phyloP scores from a whole-genome alignment of 257 asterid species.

The Capsicum rhomboideum region DNA sequence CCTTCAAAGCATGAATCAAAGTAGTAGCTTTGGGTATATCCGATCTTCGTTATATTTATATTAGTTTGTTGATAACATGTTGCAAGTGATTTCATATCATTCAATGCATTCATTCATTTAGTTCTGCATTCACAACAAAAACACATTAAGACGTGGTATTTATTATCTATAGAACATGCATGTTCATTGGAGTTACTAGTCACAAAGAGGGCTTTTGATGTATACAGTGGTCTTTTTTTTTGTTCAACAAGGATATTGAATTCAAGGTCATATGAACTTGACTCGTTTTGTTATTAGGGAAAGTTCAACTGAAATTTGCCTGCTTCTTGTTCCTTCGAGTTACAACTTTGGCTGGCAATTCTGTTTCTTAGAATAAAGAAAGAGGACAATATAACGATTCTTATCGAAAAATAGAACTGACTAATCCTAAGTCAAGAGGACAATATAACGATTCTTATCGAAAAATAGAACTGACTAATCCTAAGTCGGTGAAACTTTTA shows the following conservation, averaged over 20 bases:
- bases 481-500: no score
- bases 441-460: no score
- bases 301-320: not conserved
- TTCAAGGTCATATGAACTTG: not conserved
- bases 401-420: not conserved
- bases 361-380: not conserved
- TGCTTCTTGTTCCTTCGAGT: not conserved
- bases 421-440: not conserved
- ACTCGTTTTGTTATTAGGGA: not conserved
- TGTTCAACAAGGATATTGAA: not conserved
- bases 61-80: not conserved
- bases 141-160: not conserved
- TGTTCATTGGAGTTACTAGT: not conserved
- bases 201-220: not conserved
- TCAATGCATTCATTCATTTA: conserved; percentile 31
- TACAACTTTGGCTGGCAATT: not conserved
- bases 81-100: not conserved
- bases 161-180: not conserved
- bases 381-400: not conserved
- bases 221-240: not conserved
- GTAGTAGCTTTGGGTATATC: conserved; percentile 11
- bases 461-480: no score
- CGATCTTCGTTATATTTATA: not conserved
- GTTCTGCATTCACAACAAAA: conserved; percentile 1
- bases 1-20: conserved; percentile 25